Base-by-base conservation (phyloP, 2,329 filamentous ascomycete genomes). In the Massarina eburnea region DNA sequence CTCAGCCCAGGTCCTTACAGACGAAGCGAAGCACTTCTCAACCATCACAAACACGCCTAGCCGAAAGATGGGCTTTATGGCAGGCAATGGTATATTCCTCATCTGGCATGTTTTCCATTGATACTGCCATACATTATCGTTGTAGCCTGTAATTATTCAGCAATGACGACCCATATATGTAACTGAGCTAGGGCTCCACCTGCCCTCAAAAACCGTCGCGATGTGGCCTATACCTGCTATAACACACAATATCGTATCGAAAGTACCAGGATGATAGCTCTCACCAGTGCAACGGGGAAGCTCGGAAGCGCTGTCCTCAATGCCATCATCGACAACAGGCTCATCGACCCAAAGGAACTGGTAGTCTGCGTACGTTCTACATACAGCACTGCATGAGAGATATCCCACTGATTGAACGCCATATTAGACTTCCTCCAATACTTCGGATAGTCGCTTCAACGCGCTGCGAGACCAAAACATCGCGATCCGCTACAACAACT, bases 241-340 rank as follows among this genome's bases (percentile, higher is more conserved):
- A 14, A 14, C 12, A 14, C 5, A 8, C 27, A 30, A 5, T 30
- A 5, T 30, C 12, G n/a, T 26, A 7, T 14, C 12, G 8, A 18
- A 35, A 8, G 5, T 6, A 18, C 19, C 30, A 58, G 40, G 4
- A 64, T 62, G 53, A 38, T 75, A 38, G 71, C 69, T 18, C 70
- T 77, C 41, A 71, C 71, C 37, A 72, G 72, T 39, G 71, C 73
- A 40, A 73, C 72, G 14, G 74, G 74, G 40, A 76, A 76, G 48
- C 65, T 77, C 8, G 74, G 74, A 45, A 66, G 66, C 34, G 73
- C 73, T 9, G 73, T 74, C 15, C 62, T 77, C 19, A 57, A 55
- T 20, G 65, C 73, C 29, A 64, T 76, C 18, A 65, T 76, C n/a
- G 55, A 70, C 6, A 62, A 73, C 53, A 61, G 68, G 4, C 66